Conservation (phyloP, 2,329 filamentous ascomycete species). For the Meredithiella fracta region DNA sequence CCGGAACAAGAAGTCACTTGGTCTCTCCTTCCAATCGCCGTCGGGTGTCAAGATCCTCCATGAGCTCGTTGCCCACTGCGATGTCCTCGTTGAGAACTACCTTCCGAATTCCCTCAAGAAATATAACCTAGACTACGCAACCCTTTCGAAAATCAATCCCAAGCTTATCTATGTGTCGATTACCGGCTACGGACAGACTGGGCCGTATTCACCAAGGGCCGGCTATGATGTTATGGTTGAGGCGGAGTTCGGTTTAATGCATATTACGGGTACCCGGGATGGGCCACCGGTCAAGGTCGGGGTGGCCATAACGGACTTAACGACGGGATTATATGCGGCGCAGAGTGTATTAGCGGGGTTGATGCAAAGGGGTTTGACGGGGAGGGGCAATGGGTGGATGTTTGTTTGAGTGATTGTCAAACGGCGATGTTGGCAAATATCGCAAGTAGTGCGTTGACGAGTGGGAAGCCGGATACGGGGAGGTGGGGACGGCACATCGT, state of each 20-base stretch:
- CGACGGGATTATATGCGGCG: slow-evolving; percentile 84
- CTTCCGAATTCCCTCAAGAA: slow-evolving; percentile 78
- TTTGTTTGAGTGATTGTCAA: slow-evolving; percentile 82
- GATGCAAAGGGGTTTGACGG: slow-evolving; percentile 55
- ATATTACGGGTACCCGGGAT: slow-evolving; percentile 80
- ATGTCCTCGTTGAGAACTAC: slow-evolving; percentile 94
- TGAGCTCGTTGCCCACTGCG: slow-evolving; percentile 65
- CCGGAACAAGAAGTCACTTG: slow-evolving; percentile 91
- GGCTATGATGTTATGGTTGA: slow-evolving; percentile 99
- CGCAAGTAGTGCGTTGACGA: slow-evolving; percentile 78
- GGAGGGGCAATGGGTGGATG: slow-evolving; percentile 86
- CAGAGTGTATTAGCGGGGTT: slow-evolving; percentile 93
- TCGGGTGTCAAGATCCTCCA: slow-evolving; percentile 77
- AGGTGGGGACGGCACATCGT: slow-evolving; percentile 94
- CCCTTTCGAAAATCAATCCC: slow-evolving; percentile 66
- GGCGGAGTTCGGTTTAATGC: slow-evolving; percentile 95
- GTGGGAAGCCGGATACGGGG: slow-evolving; percentile 70
- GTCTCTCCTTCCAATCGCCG: slow-evolving; percentile 73
- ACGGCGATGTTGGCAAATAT: slow-evolving; percentile 91
- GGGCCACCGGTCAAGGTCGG: slow-evolving; percentile 93
- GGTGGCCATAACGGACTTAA: slow-evolving; percentile 90
- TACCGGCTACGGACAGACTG: slow-evolving; percentile 91
- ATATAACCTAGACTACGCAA: slow-evolving; percentile 78
- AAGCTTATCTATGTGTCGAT: slow-evolving; percentile 85
- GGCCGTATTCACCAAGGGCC: slow-evolving; percentile 70